Conservation (phyloP, 306 rosid species). For the Spatholobus suberectus region DNA sequence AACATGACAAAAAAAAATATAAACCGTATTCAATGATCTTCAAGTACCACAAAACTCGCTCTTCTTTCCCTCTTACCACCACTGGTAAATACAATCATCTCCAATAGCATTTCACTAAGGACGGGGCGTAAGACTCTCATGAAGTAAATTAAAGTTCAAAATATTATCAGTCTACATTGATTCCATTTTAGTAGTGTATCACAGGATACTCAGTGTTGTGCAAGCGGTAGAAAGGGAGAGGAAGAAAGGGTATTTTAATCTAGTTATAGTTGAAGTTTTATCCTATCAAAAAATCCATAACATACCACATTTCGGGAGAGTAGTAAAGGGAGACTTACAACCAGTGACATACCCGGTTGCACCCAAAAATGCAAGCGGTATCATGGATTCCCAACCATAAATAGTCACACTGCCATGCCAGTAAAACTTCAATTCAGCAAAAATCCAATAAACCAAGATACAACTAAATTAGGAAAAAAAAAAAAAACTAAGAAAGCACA, state of each 20-base stretch:
- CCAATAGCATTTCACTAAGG: neutral
- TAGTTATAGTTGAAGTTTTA: conserved; percentile 11
- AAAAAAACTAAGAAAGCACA: neutral
- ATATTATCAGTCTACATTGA: neutral
- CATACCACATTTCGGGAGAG: neutral
- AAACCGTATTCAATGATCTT: neutral
- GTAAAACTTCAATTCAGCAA: conserved; percentile 21
- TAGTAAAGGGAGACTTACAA: conserved; percentile 32
- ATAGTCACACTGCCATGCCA: conserved; percentile 61
- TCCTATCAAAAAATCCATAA: neutral
- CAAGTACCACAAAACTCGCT: neutral
- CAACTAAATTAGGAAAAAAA: neutral
- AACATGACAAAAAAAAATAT: neutral
- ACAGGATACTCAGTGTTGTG: no score
- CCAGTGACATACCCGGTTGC: conserved; percentile 67
- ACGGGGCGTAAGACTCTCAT: neutral
- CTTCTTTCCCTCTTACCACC: neutral
- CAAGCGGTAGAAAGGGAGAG: no score
- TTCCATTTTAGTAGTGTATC: neutral
- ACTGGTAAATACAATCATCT: neutral
- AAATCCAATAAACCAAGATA: neutral
- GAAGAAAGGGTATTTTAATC: no score
- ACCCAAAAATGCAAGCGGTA: conserved; percentile 77
- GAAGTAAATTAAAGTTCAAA: neutral
- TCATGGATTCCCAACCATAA: conserved; percentile 82